Base-by-base conservation (phyloP, 2,329 filamentous ascomycete genomes). In the Xenoacremonium recifei region DNA sequence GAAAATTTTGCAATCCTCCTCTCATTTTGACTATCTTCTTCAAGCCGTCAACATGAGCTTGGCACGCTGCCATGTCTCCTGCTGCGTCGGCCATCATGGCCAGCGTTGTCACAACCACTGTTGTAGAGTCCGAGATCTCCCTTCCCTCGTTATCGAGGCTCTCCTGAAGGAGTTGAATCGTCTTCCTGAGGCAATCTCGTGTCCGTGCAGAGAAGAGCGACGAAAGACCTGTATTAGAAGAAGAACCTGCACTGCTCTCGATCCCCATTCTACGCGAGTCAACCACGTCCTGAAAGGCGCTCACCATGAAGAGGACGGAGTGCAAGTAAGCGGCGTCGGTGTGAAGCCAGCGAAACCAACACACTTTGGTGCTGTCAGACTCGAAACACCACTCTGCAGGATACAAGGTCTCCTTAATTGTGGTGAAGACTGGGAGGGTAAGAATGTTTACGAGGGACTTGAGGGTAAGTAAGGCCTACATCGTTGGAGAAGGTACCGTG, bases 331-430 rank as follows among this genome's bases (percentile, higher is more conserved):
- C 39, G 0, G 47, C 35, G 17, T 63, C 57, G 23, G 50, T 43
- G 2, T 56, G 40, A 5, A 63, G 43, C 59, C 60, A 62, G n/a
- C 51, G 44, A 25, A 59, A 60, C 57, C 60, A 62, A 23, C 47
- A 50, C 20, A 17, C 44, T 4, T 51, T 58, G 21, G 45, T 42
- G 3, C 12, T 17, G 38, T 62, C 58, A 2, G 43, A 27, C 1
- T 50, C 42, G 37, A 59, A 47, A 35, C 60, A 63, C 51, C 52
- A 53, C 33, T 63, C 60, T 20, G 51, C 44, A 1, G 60, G 60
- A 13, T 61, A 63, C 35, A 62, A 47, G 4, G 47, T 47, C 5
- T 63, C 48, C 32, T 57, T 55, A 40, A 60, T 47, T 17, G 53
- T 53, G 9, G 48, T 53, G 4, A 61, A 29, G 44, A 60, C 59